Percentiles rank a stretch among this genome's conserved stretches.
These are phyloP conservation scores for Emiliania huxleyi DNA, from an alignment of 78 protist genomes.

Conservation along the genomic window DNA sequence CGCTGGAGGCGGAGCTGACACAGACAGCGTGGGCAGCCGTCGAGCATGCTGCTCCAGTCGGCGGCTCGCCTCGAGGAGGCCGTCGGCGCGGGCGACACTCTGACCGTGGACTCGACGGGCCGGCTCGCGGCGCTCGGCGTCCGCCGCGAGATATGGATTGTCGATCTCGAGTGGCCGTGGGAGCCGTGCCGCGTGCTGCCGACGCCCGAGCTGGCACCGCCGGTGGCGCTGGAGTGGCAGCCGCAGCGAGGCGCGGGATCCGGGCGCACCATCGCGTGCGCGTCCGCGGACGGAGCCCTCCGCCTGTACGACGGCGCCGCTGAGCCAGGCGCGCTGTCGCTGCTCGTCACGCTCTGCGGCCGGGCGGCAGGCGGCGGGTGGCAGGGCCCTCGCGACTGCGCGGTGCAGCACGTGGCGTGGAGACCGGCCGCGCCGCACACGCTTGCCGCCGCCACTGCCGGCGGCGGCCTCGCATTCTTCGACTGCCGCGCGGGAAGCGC, in stretches of 20 bases:
- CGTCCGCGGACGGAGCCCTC: not conserved
- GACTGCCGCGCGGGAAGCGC: not conserved
- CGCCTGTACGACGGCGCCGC: not conserved
- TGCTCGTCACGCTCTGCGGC: not conserved
- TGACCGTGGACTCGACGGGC: not conserved
- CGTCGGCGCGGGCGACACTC: not conserved
- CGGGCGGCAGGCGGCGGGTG: not conserved
- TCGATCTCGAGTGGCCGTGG: not conserved
- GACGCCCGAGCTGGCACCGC: not conserved
- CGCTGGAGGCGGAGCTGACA: too few species aligned
- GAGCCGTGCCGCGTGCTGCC: not conserved
- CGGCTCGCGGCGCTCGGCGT: not conserved
- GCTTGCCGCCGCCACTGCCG: not conserved
- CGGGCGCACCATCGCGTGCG: not conserved
- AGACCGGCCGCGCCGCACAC: not conserved
- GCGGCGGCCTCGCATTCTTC: not conserved
- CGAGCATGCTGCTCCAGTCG: too few species aligned
- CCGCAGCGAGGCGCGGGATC: not conserved
- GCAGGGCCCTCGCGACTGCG: too few species aligned
- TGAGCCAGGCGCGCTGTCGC: not conserved
- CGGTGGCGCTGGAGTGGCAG: not conserved
- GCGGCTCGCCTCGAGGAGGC: too few species aligned
- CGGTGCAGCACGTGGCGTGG: not conserved
- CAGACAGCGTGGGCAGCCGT: too few species aligned
- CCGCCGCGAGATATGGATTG: not conserved